Evolutionary conservation across 2,329 filamentous ascomycete species (phyloP), one percentile per base, ranked within the genome.

Genomic region (Pseudogymnoascus pannorum): DNA sequence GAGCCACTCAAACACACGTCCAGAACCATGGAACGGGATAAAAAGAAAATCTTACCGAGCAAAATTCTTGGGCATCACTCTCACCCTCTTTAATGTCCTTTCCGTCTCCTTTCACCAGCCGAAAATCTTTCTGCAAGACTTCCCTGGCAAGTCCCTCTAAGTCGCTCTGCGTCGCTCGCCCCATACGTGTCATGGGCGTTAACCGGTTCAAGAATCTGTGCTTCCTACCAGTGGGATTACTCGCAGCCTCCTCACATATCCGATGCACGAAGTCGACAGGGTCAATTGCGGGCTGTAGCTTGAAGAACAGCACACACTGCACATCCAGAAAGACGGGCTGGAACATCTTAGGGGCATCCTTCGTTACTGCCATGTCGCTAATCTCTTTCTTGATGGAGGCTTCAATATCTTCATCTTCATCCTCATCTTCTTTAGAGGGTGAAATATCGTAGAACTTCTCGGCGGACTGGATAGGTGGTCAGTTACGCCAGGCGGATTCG

Each of bases 351-450:
- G 60, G 71, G 69, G 63, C 78, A 54, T 72, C 72, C n/a, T 69
- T 70, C 29, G 74, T 68, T 26, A 75, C 69, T 60, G 82, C 84
- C 67, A 92, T 81, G 2, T 76, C 79, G 26, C 80, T 81, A n/a
- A 94, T 73, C 74, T 94, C 91, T 70, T 85, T 86, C 67, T 84
- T 73, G 66, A 94, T 90, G 26, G 86, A 82, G 4, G 83, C 79
- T 70, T 92, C 89, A 67, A 94, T 91, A 67, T 91, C 88, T 16
- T 76, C 76, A 5, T 77, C 77, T 5, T 77, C 76, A 3, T 74
- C 75, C 2, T 68, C 75, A 9, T 68, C 71, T 42, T 72, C 70
- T 2, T 72, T 69, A 3, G 72, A 67, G 16, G 75, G 74, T 5
- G 31, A 26, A 22, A 70, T 79, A 62, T 76, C 78, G 69, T 85